A percentile compares a stretch with the other conserved stretches of the same genome.
Conservation (phyloP, 2,329 filamentous ascomycete species). For the Mycosphaerella sp. region DNA sequence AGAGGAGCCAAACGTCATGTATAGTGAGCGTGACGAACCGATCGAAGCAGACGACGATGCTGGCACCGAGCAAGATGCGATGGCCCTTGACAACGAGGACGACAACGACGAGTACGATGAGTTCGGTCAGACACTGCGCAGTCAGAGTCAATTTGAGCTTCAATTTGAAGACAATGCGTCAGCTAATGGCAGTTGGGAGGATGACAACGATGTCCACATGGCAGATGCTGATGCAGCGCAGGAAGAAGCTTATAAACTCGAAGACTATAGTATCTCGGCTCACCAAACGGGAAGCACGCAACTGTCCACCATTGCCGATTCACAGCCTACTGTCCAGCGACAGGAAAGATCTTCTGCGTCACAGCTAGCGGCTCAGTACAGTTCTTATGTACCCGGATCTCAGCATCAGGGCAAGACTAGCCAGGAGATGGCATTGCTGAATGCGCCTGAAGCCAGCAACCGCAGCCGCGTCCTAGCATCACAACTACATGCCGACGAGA, state of each 20-base stretch:
- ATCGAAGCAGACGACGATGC: slow-evolving; percentile 7
- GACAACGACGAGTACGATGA: slow-evolving; percentile 37
- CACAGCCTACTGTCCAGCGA: slow-evolving; percentile 33
- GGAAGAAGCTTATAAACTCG: background rate
- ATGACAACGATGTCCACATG: slow-evolving; percentile 9
- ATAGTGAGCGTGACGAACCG: slow-evolving; percentile 14
- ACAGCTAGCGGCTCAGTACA: slow-evolving; percentile 29
- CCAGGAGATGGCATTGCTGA: slow-evolving; percentile 27
- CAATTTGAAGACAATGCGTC: slow-evolving; percentile 19
- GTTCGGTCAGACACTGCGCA: slow-evolving; percentile 30
- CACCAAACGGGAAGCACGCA: slow-evolving; percentile 25
- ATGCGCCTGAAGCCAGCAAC: slow-evolving; percentile 18
- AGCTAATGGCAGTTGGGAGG: slow-evolving; percentile 5
- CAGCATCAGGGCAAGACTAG: slow-evolving; percentile 32
- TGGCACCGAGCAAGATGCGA: slow-evolving; percentile 12
- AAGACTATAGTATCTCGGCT: background rate
- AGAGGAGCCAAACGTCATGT: slow-evolving; percentile 9
- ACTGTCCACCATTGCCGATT: slow-evolving; percentile 41
- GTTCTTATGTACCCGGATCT: slow-evolving; percentile 34
- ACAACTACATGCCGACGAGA: slow-evolving; percentile 11
- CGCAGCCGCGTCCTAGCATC: slow-evolving; percentile 17
- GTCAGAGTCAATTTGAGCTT: slow-evolving; percentile 25
- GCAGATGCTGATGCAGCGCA: background rate
- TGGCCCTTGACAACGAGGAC: slow-evolving; percentile 10
- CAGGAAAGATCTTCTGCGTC: background rate